Evolutionary conservation across 1,139 yeast species (phyloP).

Genomic region (Hyphopichia wangnamkhiaoensis): DNA sequence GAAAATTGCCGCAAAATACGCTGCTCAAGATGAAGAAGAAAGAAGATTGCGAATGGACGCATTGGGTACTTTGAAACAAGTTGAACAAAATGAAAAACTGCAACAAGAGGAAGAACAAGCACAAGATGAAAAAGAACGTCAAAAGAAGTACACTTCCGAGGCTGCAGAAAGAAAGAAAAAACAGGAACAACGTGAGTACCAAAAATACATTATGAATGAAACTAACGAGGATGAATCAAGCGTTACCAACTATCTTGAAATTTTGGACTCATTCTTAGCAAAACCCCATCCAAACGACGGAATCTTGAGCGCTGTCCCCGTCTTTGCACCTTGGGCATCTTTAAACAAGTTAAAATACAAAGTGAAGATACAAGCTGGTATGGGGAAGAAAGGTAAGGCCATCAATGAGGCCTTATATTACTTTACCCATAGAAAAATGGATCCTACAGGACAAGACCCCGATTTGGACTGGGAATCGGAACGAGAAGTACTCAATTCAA

Average conservation of each 20-base stretch:
- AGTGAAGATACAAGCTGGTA: conserved; percentile 84
- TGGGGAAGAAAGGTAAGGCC: conserved; percentile 86
- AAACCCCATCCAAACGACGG: conserved; percentile 48
- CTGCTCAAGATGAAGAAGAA: conserved; percentile 91
- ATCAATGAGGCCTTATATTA: conserved; percentile 65
- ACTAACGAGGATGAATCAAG: conserved; percentile 36
- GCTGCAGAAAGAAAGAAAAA: conserved; percentile 38
- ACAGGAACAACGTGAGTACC: conserved; percentile 53
- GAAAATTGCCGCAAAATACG: conserved; percentile 80
- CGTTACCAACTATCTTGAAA: conserved; percentile 35
- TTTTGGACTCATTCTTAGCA: conserved; percentile 40
- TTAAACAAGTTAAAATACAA: conserved; percentile 75
- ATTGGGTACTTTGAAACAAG: conserved; percentile 78
- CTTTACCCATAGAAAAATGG: conserved; percentile 59
- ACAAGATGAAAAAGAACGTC: conserved; percentile 29
- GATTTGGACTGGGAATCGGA: conserved; percentile 74
- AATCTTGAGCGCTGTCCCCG: conserved; percentile 67
- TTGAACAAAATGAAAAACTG: conserved; percentile 39
- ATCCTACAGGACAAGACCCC: conserved; percentile 48
- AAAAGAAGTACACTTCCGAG: conserved; percentile 25
- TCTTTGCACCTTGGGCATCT: conserved; percentile 92
- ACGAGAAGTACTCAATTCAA: conserved; percentile 53
- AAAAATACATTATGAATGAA: conserved; percentile 43
- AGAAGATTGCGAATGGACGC: conserved; percentile 71
- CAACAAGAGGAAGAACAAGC: conserved; percentile 21